Evolutionary conservation across 306 rosid species (phyloP).

Genomic region (Prunus padus): DNA sequence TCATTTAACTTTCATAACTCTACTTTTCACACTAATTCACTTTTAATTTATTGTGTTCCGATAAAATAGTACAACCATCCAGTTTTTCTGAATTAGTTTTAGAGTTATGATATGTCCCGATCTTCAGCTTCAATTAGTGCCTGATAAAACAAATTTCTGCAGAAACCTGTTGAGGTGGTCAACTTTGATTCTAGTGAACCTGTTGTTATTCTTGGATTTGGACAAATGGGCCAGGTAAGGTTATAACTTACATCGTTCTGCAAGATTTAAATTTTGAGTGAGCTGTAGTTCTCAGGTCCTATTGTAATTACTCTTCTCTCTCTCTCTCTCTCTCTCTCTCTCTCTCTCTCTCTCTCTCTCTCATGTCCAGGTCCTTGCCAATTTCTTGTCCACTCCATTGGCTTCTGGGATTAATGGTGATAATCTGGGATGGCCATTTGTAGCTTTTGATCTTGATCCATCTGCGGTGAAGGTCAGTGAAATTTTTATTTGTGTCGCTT

Average conservation of each 20-base stretch:
- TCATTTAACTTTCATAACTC: background rate
- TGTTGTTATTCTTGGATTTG: slow-evolving; percentile 92
- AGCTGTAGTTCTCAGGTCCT: slow-evolving; percentile 17
- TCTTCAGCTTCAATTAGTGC: slow-evolving; percentile 10
- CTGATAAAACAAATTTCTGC: slow-evolving; percentile 29
- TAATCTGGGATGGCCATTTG: slow-evolving; percentile 60
- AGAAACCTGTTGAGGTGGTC: slow-evolving; percentile 57
- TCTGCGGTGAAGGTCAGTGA: slow-evolving; percentile 77
- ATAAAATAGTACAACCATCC: background rate
- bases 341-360: slow-evolving; percentile 1
- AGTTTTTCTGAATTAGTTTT: slow-evolving; percentile 5
- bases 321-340: too few species aligned
- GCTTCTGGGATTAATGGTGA: slow-evolving; percentile 69
- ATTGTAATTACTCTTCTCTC: slow-evolving; percentile 6
- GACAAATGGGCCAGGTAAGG: slow-evolving; percentile 96
- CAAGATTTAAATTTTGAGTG: slow-evolving; percentile 22
- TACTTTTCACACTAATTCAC: slow-evolving; percentile 13
- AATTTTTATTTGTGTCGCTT: background rate
- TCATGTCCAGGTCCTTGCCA: slow-evolving; percentile 78
- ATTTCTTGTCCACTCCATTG: slow-evolving; percentile 79
- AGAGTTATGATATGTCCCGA: background rate
- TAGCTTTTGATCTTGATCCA: slow-evolving; percentile 90
- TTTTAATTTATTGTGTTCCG: background rate
- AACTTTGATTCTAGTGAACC: slow-evolving; percentile 76
- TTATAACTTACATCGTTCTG: slow-evolving; percentile 29